Percentiles rank a stretch among this genome's conserved stretches.
These are phyloP conservation scores for Xylariales sp. DNA, from an alignment of 2,329 filamentous ascomycete genomes.

Conservation along the genomic window DNA sequence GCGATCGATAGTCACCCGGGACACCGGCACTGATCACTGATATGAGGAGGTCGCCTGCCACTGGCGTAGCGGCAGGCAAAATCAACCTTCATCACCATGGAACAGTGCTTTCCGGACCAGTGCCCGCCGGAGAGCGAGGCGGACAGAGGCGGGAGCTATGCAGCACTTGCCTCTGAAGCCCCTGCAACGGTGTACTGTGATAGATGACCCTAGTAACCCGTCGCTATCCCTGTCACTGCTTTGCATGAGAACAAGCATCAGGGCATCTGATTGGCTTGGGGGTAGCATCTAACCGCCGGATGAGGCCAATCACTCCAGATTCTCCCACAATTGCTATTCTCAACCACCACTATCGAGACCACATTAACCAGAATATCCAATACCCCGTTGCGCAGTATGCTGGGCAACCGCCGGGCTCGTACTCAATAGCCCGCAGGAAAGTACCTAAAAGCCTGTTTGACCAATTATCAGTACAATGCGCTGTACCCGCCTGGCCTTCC, in stretches of 20 bases:
- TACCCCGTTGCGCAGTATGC: slow-evolving; percentile 16
- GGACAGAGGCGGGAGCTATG: not conserved
- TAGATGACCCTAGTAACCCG: too few relatives aligned
- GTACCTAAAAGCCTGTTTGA: slow-evolving; percentile 10
- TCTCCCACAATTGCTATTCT: slow-evolving; percentile 18
- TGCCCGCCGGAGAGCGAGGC: not conserved
- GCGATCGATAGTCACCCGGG: not conserved
- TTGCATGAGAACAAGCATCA: slow-evolving; percentile 4
- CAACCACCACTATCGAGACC: slow-evolving; percentile 13
- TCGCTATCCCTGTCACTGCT: slow-evolving; percentile 3
- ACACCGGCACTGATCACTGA: not conserved
- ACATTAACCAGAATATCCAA: slow-evolving; percentile 18
- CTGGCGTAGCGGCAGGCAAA: not conserved
- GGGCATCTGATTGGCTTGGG: slow-evolving; percentile 20
- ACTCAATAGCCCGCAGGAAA: slow-evolving; percentile 13
- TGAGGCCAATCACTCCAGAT: slow-evolving; percentile 21
- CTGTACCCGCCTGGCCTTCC: slow-evolving; percentile 15
- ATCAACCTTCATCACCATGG: not conserved
- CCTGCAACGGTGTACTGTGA: not conserved
- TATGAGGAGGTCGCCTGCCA: not conserved
- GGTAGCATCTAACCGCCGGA: slow-evolving; percentile 24
- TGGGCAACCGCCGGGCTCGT: slow-evolving; percentile 19
- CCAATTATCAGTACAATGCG: slow-evolving; percentile 18
- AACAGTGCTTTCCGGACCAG: too few relatives aligned
- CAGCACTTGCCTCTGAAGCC: not conserved